phyloP scores from a whole-genome alignment of 805 yeast genomes.

The Torulaspora gathmanii region DNA sequence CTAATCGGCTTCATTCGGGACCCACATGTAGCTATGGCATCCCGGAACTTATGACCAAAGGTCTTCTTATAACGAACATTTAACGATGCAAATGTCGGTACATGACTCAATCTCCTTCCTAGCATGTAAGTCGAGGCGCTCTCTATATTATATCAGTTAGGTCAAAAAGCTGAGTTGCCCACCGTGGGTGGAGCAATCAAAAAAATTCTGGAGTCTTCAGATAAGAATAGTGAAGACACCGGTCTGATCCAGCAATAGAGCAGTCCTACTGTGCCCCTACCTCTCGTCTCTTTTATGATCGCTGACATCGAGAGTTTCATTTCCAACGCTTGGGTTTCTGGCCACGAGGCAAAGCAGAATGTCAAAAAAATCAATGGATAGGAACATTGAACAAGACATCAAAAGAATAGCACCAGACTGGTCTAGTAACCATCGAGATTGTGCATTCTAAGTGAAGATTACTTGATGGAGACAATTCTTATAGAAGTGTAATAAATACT shows the following conservation, averaged over 20 bases:
- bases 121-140: slow-evolving; percentile 10
- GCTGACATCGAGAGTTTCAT: not conserved
- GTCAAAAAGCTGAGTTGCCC: slow-evolving; percentile 4
- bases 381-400: too few species aligned
- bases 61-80: slow-evolving; percentile 33
- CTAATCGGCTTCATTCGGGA: slow-evolving; percentile 35
- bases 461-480: too few species aligned
- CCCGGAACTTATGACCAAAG: slow-evolving; percentile 40
- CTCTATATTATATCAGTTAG: not conserved
- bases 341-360: not conserved
- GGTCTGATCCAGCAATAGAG: not conserved
- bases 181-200: slow-evolving; percentile 4
- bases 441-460: too few species aligned
- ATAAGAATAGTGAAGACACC: not conserved
- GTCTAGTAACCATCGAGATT: too few species aligned
- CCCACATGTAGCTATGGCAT: slow-evolving; percentile 35
- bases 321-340: too few species aligned
- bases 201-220: not conserved
- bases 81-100: slow-evolving; percentile 25
- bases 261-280: too few species aligned
- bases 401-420: too few species aligned
- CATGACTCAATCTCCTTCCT: slow-evolving; percentile 24
- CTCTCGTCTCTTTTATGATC: too few species aligned
- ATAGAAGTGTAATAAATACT: not conserved
- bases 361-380: too few species aligned